Evolutionary conservation across 169 alveolate species (phyloP).

Genomic region (Cryptosporidium meleagridis): DNA sequence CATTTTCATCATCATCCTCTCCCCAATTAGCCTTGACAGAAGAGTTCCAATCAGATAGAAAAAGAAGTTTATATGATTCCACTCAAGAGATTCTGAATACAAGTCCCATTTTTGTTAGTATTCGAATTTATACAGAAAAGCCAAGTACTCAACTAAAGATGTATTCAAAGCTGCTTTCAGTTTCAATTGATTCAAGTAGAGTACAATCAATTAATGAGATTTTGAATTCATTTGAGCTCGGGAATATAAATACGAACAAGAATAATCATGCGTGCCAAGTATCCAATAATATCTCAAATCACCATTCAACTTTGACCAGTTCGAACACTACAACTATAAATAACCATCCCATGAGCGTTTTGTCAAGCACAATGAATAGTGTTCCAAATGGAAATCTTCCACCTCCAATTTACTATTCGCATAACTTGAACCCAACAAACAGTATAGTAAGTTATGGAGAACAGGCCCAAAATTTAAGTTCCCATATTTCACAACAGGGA

Average conservation of each 20-base stretch:
- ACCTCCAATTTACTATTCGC: slow-evolving; percentile 35
- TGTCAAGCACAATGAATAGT: background rate
- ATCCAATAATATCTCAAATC: background rate
- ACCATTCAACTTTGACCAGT: background rate
- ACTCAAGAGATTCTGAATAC: slow-evolving; percentile 42
- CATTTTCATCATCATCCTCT: background rate
- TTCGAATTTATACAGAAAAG: background rate
- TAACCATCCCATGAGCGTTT: background rate
- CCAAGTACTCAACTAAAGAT: slow-evolving; percentile 13
- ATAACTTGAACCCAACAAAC: background rate
- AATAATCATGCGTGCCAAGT: background rate
- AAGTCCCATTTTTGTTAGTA: slow-evolving; percentile 22
- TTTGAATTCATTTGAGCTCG: slow-evolving; percentile 11
- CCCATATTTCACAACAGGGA: background rate
- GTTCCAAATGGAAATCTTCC: background rate
- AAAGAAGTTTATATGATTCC: background rate
- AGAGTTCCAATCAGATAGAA: background rate
- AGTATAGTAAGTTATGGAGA: background rate
- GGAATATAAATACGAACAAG: background rate
- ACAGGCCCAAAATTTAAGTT: background rate
- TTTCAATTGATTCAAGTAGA: slow-evolving; percentile 44
- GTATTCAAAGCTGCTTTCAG: background rate
- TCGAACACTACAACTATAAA: background rate
- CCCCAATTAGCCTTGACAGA: background rate
- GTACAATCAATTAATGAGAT: slow-evolving; percentile 56